Conservation (phyloP, 1,139 yeast species). For the Sporopachydermia cereana region DNA sequence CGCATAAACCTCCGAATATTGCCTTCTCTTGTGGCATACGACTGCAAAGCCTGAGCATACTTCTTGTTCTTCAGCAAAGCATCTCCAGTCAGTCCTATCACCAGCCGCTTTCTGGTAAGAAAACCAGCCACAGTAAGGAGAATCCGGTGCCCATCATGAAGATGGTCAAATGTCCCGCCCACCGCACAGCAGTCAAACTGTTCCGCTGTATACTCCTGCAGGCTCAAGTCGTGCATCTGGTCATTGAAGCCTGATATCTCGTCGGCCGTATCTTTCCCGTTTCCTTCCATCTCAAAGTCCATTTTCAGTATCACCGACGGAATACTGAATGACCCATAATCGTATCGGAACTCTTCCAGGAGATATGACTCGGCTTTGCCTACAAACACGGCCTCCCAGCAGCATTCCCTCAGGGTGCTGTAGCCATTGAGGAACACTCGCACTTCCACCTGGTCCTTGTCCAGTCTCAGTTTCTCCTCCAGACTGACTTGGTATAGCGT, state of each 20-base stretch:
- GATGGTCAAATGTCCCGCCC: slow-evolving; percentile 96
- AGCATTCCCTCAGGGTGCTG: neutral
- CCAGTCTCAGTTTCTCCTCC: neutral
- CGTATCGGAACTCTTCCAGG: slow-evolving; percentile 6
- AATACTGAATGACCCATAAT: slow-evolving; percentile 5
- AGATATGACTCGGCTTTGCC: slow-evolving; percentile 5
- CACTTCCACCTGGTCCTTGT: slow-evolving; percentile 1
- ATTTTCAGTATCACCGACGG: slow-evolving; percentile 5
- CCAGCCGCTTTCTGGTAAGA: slow-evolving; percentile 40
- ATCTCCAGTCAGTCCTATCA: slow-evolving; percentile 82
- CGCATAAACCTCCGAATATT: slow-evolving; percentile 38
- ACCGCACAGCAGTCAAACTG: slow-evolving; percentile 39
- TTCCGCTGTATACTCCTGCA: slow-evolving; percentile 9
- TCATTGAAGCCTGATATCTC: neutral
- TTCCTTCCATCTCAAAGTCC: neutral
- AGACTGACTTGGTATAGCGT: slow-evolving; percentile 5
- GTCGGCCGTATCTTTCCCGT: neutral
- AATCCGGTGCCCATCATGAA: slow-evolving; percentile 92
- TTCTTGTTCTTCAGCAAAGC: slow-evolving; percentile 64
- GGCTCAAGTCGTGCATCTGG: neutral
- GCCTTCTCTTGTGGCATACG: slow-evolving; percentile 39
- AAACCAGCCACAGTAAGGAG: slow-evolving; percentile 65
- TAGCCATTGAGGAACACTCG: neutral
- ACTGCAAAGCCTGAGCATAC: slow-evolving; percentile 52
- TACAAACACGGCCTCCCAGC: slow-evolving; percentile 6